Conservation (phyloP, 352 stramenopile species). For the Peronospora tabacina region DNA sequence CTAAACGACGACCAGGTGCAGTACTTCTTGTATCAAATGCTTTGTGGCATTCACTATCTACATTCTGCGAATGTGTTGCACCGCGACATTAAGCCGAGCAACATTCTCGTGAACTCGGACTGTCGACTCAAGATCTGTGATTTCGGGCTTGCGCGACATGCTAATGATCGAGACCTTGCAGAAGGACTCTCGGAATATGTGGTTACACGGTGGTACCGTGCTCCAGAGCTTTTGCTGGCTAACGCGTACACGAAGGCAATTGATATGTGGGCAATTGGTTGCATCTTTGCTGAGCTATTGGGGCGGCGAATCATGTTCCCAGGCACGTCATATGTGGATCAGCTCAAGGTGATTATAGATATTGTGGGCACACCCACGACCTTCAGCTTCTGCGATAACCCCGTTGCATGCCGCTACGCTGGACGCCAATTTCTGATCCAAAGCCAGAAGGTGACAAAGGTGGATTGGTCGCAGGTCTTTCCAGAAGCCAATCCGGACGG, state of each 20-base stretch:
- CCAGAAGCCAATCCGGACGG: conserved; percentile 79
- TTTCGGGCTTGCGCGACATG: conserved; percentile 81
- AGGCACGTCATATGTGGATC: conserved; percentile 81
- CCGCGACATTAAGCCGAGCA: conserved; percentile 95
- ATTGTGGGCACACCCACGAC: conserved; percentile 77
- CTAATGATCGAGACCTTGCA: conserved; percentile 67
- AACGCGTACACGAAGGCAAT: conserved; percentile 82
- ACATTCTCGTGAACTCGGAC: conserved; percentile 93
- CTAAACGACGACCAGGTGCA: conserved; percentile 92
- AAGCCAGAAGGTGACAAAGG: conserved; percentile 57
- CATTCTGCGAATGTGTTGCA: conserved; percentile 94
- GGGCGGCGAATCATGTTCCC: conserved; percentile 80
- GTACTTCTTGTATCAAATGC: conserved; percentile 95
- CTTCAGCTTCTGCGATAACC: conserved; percentile 85
- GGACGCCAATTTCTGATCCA: conserved; percentile 76
- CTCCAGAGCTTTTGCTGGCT: conserved; percentile 72
- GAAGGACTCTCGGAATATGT: conserved; percentile 90
- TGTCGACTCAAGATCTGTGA: conserved; percentile 85
- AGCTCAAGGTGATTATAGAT: conserved; percentile 83
- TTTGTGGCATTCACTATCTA: conserved; percentile 93
- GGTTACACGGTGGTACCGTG: conserved; percentile 91
- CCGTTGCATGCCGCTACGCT: conserved; percentile 70
- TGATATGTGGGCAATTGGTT: conserved; percentile 97
- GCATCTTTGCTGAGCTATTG: conserved; percentile 99
- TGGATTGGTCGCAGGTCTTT: conserved; percentile 73